These are phyloP conservation scores for Ramaria sp. DNA, from an alignment of 768 basidiomycete species.

Conservation along the genomic window DNA sequence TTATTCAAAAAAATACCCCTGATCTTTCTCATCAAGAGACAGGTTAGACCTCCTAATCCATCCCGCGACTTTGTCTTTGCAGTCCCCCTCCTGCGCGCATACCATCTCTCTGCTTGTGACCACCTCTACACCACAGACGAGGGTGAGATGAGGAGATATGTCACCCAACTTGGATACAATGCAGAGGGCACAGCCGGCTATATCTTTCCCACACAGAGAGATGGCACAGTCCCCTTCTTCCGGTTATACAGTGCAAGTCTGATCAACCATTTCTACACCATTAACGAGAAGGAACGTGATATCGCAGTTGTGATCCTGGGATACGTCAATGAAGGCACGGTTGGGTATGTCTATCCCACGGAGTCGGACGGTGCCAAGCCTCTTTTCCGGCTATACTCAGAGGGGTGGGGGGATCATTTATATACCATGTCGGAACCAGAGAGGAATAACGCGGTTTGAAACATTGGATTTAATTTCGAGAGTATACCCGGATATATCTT, in stretches of 20 bases:
- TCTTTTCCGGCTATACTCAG: constrained; percentile 12
- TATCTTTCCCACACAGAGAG: constrained; percentile 1
- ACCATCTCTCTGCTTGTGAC: background rate
- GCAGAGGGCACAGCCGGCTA: constrained; percentile 3
- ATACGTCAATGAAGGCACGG: constrained; percentile 7
- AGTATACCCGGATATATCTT: no score
- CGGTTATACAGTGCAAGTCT: constrained; percentile 4
- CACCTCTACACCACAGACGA: constrained; percentile 13
- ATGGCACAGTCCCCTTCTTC: constrained; percentile 4
- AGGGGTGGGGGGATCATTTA: constrained; percentile 12
- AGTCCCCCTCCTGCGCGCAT: background rate
- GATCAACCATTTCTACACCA: constrained; percentile 13
- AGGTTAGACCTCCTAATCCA: background rate
- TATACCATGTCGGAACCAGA: constrained; percentile 14
- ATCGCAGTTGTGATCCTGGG: constrained; percentile 8
- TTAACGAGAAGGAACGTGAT: constrained; percentile 4
- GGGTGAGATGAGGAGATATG: constrained; percentile 10
- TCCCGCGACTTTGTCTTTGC: background rate
- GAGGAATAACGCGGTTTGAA: no score
- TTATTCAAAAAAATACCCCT: no score
- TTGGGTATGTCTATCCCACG: background rate
- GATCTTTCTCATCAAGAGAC: no score
- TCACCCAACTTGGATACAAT: constrained; percentile 7
- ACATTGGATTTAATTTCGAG: no score
- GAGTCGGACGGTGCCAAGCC: background rate